Percentiles rank a stretch among this genome's conserved stretches.
Conservation (phyloP, 2,329 filamentous ascomycete genomes). For the Aspergillus sp. region DNA sequence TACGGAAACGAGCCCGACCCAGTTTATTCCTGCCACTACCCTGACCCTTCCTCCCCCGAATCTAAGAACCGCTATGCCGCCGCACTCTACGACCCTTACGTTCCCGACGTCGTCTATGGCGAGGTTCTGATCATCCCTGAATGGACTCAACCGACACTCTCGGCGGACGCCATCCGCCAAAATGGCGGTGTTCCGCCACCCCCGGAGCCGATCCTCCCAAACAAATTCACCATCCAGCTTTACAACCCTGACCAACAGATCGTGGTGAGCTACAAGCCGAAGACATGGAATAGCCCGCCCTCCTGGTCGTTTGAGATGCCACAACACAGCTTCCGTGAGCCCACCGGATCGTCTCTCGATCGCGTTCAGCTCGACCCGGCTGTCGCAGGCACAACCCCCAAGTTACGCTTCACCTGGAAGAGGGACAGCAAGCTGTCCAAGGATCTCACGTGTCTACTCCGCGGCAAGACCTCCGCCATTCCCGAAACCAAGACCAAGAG, state of each 20-base stretch:
- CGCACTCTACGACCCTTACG: conserved; percentile 81
- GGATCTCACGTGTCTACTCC: conserved; percentile 87
- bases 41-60: conserved; percentile 70
- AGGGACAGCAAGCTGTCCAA: conserved; percentile 83
- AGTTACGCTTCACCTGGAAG: conserved; percentile 85
- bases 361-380: conserved; percentile 67
- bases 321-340: conserved; percentile 78
- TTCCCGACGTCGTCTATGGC: conserved; percentile 80
- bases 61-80: conserved; percentile 85
- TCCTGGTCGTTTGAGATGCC: conserved; percentile 94
- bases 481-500: conserved; percentile 70
- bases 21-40: conserved; percentile 78
- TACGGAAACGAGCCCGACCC: conserved; percentile 80
- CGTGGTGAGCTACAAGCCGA: conserved; percentile 67
- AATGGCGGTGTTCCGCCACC: conserved; percentile 68
- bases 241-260: conserved; percentile 93
- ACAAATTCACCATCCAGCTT: conserved; percentile 80
- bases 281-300: conserved; percentile 78
- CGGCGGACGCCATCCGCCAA: conserved; percentile 75
- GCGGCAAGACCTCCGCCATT: conserved; percentile 70
- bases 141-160: conserved; percentile 82
- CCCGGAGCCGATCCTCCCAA: conserved; percentile 74
- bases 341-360: conserved; percentile 79
- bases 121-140: conserved; percentile 84
- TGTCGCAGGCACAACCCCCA: conserved; percentile 64